phyloP scores from a whole-genome alignment of 208 protist genomes.

The Leishmania aethiopica region DNA sequence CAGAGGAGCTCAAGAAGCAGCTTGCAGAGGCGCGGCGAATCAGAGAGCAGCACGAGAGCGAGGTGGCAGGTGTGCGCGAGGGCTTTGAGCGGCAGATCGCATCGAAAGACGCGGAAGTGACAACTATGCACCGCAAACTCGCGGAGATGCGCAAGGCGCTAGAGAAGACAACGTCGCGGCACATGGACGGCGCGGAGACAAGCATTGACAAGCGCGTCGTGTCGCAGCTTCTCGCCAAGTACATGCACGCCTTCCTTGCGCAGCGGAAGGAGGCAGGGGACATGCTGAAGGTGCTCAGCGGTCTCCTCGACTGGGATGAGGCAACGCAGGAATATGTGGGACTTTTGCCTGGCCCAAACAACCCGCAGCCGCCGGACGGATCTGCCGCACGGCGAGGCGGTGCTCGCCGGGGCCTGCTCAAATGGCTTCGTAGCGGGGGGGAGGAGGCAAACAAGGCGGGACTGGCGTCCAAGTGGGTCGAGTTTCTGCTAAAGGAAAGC shows the following conservation, averaged over 20 bases:
- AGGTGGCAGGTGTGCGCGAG: background rate
- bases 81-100: slow-evolving; percentile 41
- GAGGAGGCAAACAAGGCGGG: slow-evolving; percentile 10
- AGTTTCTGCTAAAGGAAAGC: slow-evolving; percentile 84
- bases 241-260: slow-evolving; percentile 73
- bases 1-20: slow-evolving; percentile 31
- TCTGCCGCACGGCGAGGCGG: slow-evolving; percentile 2
- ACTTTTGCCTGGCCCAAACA: slow-evolving; percentile 71
- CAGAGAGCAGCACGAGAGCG: slow-evolving; percentile 20
- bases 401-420: slow-evolving; percentile 33
- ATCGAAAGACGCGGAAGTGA: slow-evolving; percentile 66
- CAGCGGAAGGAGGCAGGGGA: slow-evolving; percentile 61
- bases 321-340: slow-evolving; percentile 76
- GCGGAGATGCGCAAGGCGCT: slow-evolving; percentile 65
- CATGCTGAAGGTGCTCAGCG: slow-evolving; percentile 79
- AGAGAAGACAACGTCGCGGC: slow-evolving; percentile 60
- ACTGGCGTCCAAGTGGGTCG: slow-evolving; percentile 79
- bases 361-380: slow-evolving; percentile 43
- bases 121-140: slow-evolving; percentile 74
- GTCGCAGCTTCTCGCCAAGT: slow-evolving; percentile 84
- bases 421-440: slow-evolving; percentile 12
- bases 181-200: slow-evolving; percentile 51
- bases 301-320: slow-evolving; percentile 81
- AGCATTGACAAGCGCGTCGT: slow-evolving; percentile 85
- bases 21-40: slow-evolving; percentile 5